Conservation (phyloP, 441 rosid genomes). For the Adansonia madagascariensis region DNA sequence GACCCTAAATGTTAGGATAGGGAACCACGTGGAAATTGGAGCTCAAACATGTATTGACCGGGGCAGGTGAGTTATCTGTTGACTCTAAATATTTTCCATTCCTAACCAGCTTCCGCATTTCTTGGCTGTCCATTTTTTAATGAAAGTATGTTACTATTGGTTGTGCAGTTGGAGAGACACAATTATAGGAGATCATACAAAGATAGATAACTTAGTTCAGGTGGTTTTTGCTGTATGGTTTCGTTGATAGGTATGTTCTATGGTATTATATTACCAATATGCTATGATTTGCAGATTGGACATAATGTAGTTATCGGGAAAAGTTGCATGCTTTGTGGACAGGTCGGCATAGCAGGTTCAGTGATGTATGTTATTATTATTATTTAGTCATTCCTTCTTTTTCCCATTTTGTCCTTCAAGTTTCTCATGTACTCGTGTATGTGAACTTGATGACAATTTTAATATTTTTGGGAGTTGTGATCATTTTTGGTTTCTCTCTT, state of each 20-base stretch:
- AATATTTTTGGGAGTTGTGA: not conserved
- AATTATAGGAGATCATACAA: constrained; percentile 61
- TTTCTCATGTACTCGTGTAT: not conserved
- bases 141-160: constrained; percentile 27
- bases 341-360: constrained; percentile 83
- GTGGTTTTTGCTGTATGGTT: constrained; percentile 32
- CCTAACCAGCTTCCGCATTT: not conserved
- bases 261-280: constrained; percentile 20
- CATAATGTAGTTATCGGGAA: constrained; percentile 74
- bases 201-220: constrained; percentile 84
- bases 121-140: constrained; percentile 8
- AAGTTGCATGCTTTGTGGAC: constrained; percentile 80
- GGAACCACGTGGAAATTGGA: constrained; percentile 69
- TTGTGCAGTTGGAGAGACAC: constrained; percentile 82
- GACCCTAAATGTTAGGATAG: constrained; percentile 59
- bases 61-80: constrained; percentile 54
- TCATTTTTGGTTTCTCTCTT: constrained; percentile 12
- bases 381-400: not conserved
- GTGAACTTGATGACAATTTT: constrained; percentile 11
- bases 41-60: constrained; percentile 79
- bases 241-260: constrained; percentile 8
- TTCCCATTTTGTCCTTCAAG: not conserved
- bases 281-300: constrained; percentile 54
- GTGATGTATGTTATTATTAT: constrained; percentile 54
- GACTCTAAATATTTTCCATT: constrained; percentile 11